A percentile compares a stretch with the other conserved stretches of the same genome.
Conservation (phyloP, 2,329 filamentous ascomycete species). For the Monilinia fructicola region DNA sequence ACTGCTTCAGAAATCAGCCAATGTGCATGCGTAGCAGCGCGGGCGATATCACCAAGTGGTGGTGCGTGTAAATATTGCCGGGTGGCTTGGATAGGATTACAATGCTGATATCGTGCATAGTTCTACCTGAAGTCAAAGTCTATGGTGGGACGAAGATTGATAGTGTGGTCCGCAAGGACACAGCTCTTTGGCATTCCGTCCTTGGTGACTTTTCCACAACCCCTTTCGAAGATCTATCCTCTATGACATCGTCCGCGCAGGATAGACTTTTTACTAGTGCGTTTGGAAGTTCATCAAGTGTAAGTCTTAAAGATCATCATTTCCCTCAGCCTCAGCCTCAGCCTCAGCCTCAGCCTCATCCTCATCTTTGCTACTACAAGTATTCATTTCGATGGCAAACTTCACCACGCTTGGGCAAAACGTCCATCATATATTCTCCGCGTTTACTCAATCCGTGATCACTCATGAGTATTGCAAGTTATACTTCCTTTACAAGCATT, state of each 20-base stretch:
- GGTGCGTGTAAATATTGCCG: background rate
- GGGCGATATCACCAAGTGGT: background rate
- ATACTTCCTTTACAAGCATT: background rate
- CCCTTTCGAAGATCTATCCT: background rate
- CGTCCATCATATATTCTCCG: too few species aligned
- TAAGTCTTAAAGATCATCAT: too few species aligned
- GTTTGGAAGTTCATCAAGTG: background rate
- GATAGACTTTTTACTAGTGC: background rate
- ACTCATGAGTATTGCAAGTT: background rate
- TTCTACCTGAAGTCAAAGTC: too few species aligned
- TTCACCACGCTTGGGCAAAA: too few species aligned
- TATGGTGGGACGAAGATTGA: background rate
- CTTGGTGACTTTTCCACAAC: too few species aligned
- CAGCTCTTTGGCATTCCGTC: too few species aligned
- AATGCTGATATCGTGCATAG: background rate
- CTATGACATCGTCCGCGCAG: background rate
- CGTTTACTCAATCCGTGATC: too few species aligned
- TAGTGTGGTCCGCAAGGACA: background rate
- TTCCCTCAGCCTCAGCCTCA: background rate
- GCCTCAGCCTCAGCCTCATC: background rate
- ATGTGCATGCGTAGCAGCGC: background rate
- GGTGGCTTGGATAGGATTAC: background rate
- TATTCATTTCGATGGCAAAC: background rate
- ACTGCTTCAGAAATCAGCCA: background rate
- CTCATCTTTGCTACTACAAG: background rate